These are phyloP conservation scores for Malbranchea cinnamomea DNA, from an alignment of 2,329 filamentous ascomycete species.

Conservation along the genomic window DNA sequence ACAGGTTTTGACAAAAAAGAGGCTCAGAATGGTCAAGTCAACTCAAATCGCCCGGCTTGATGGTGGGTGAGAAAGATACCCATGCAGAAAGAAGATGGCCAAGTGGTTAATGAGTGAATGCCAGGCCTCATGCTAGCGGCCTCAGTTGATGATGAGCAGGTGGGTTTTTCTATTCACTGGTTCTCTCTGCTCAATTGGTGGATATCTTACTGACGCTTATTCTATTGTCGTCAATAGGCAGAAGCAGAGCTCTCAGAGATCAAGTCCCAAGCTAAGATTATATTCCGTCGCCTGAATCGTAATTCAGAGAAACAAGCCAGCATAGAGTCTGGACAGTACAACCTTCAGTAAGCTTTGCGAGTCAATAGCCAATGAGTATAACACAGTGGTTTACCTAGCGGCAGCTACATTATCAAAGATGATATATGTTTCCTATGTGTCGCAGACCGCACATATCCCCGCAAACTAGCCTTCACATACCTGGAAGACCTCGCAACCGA, in stretches of 20 bases:
- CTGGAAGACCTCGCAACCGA: slow-evolving; percentile 82
- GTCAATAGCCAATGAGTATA: background rate
- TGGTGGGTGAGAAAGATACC: slow-evolving; percentile 38
- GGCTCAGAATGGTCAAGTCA: slow-evolving; percentile 58
- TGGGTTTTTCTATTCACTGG: slow-evolving; percentile 20
- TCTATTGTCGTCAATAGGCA: slow-evolving; percentile 28
- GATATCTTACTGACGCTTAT: background rate
- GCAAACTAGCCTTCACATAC: slow-evolving; percentile 97
- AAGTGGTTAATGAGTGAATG: slow-evolving; percentile 6
- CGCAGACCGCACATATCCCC: slow-evolving; percentile 83
- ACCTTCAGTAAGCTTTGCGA: slow-evolving; percentile 54
- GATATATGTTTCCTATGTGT: slow-evolving; percentile 87
- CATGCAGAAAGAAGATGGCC: background rate
- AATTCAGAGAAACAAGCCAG: slow-evolving; percentile 82
- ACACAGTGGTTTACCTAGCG: slow-evolving; percentile 10
- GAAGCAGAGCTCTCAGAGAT: slow-evolving; percentile 69
- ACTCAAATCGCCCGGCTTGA: slow-evolving; percentile 91
- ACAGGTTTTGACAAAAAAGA: no score
- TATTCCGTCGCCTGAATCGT: slow-evolving; percentile 74
- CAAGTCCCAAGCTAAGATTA: slow-evolving; percentile 79
- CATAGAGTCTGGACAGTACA: slow-evolving; percentile 74
- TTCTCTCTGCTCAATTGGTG: slow-evolving; percentile 1
- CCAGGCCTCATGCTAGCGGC: slow-evolving; percentile 86
- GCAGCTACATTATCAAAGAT: slow-evolving; percentile 68
- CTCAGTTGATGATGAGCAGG: slow-evolving; percentile 81